Evolutionary conservation across 345 rosid genomes (phyloP), one percentile per base, ranked within the genome.

Genomic region (Salix suchowensis): DNA sequence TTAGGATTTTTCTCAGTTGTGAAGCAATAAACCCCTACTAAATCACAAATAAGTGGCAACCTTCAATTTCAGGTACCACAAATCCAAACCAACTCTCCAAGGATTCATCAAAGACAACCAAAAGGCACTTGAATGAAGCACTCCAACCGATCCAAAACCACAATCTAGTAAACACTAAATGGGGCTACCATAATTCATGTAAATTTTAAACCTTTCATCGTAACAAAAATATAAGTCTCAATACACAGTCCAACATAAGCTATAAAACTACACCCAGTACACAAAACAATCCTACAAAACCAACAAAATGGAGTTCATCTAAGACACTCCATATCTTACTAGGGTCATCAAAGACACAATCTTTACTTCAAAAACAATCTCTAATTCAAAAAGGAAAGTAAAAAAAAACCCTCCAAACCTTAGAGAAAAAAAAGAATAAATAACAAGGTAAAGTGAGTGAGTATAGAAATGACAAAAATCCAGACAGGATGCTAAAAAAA

Each of bases 71-170:
- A 19, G 60, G 50, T n/a, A 13, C 9, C 54, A 68, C 12, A 70
- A 72, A 58, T 18, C 76, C 40, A 39, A 61, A 34, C 39, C 42
- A 62, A 73, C 32, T 72, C 64, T 14, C 44, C 66, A 72, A 2
- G 24, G 72, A 18, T 72, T n/a, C 76, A 72, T 62, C 68, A 73
- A 39, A 61, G 18, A 73, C 34, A 37, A 58, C 67, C 68, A 15
- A 18, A 42, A 39, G 4, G 37, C 11, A 26, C 48, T 62, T 16
- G 4, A 42, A 73, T 16, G 40, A 7, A 32, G 50, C 75, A 60
- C 4, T 11, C 26, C 44, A 37, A 16, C 50, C 28, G 2, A 39
- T 60, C 6, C 24, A 54, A 15, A 55, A 30, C 28, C 50, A 37
- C 66, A n/a, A 8, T 34, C 6, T 58, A 72, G 44, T 5, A 14